Conservation (phyloP, 2,329 filamentous ascomycete species). For the Pyricularia pennisetigena region DNA sequence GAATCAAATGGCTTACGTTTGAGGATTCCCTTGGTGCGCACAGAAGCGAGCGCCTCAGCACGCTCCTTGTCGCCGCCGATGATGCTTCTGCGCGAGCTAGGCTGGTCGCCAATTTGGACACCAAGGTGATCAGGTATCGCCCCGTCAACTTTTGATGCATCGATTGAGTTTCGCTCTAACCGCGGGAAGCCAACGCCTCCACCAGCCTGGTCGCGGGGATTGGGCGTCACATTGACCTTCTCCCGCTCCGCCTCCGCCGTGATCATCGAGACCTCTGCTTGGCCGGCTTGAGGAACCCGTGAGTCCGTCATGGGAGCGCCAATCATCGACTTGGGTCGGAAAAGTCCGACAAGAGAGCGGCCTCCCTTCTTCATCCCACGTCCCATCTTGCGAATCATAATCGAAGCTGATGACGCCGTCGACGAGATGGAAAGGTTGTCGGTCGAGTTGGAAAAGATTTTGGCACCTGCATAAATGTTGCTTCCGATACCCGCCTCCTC, state of each 20-base stretch:
- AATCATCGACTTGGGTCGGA: conserved; percentile 86
- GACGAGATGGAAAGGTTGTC: conserved; percentile 91
- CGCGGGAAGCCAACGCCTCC: conserved; percentile 77
- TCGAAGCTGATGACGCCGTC: conserved; percentile 78
- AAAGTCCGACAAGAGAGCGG: conserved; percentile 84
- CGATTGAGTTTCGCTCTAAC: conserved; percentile 72
- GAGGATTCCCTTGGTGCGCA: conserved; percentile 80
- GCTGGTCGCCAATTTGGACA: conserved; percentile 50
- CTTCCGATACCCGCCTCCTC: conserved; percentile 87
- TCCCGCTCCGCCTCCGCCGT: conserved; percentile 91
- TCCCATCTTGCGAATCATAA: conserved; percentile 98
- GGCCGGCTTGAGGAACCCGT: conserved; percentile 51
- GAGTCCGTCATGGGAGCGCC: conserved; percentile 66
- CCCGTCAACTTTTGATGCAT: conserved; percentile 43
- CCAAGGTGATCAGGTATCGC: conserved; percentile 38
- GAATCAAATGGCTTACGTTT: conserved; percentile 55
- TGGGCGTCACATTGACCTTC: conserved; percentile 64
- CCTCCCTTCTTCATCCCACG: conserved; percentile 95
- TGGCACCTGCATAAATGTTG: conserved; percentile 83
- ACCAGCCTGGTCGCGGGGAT: conserved; percentile 55
- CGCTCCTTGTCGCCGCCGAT: conserved; percentile 83
- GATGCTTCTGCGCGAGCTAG: conserved; percentile 71
- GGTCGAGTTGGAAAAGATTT: conserved; percentile 80
- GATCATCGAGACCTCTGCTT: conserved; percentile 88
- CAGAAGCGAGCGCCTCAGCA: conserved; percentile 81